These are phyloP conservation scores for Candida sithepensis DNA, from an alignment of 805 yeast species.

Conservation along the genomic window DNA sequence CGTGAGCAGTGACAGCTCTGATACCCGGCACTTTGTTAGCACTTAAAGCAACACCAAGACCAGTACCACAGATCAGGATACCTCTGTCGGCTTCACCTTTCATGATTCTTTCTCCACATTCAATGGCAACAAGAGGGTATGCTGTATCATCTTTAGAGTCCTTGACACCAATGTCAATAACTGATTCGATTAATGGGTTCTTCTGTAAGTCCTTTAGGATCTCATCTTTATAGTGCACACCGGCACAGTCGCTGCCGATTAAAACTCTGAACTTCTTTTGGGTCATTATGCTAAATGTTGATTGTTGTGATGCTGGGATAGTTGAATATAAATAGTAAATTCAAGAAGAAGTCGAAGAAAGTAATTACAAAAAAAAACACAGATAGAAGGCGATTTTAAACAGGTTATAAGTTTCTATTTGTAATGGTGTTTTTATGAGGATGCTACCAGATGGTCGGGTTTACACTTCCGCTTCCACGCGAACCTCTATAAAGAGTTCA, in stretches of 20 bases:
- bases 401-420: too few species aligned
- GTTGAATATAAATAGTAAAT: too few species aligned
- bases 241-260: slow-evolving; percentile 44
- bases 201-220: slow-evolving; percentile 34
- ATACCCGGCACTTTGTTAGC: slow-evolving; percentile 46
- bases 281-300: slow-evolving; percentile 1
- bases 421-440: too few species aligned
- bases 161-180: slow-evolving; percentile 39
- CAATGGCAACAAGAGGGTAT: slow-evolving; percentile 42
- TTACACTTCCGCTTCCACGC: too few species aligned
- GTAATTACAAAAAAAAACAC: too few species aligned
- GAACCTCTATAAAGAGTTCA: too few species aligned
- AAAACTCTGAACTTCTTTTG: slow-evolving; percentile 25
- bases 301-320: background rate
- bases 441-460: too few species aligned
- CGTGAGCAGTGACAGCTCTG: slow-evolving; percentile 47
- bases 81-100: slow-evolving; percentile 42
- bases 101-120: slow-evolving; percentile 39
- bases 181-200: slow-evolving; percentile 28
- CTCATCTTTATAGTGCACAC: slow-evolving; percentile 39
- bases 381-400: too few species aligned
- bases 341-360: too few species aligned
- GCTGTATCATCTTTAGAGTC: slow-evolving; percentile 33
- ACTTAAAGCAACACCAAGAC: slow-evolving; percentile 45
- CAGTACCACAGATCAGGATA: slow-evolving; percentile 45